Conservation (phyloP, 2,329 filamentous ascomycete species). For the Cladosporium sp. region DNA sequence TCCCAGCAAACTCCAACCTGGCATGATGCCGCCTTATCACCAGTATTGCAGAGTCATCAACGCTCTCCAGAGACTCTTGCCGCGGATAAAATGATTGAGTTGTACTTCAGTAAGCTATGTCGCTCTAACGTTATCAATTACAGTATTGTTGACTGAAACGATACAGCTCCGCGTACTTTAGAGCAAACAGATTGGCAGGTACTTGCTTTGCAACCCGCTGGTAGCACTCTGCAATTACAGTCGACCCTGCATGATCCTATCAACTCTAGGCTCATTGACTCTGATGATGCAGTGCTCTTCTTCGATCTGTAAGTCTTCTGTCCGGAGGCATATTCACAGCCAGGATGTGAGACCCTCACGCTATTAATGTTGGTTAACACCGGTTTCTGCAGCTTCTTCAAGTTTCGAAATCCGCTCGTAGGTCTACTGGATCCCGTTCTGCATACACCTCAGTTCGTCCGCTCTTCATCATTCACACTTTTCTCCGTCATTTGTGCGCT, state of each 20-base stretch:
- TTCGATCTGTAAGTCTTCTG: slow-evolving; percentile 5
- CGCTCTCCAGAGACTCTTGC: slow-evolving; percentile 3
- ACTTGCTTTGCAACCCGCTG: slow-evolving; percentile 6
- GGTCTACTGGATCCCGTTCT: slow-evolving; percentile 3
- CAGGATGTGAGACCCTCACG: too few relatives aligned
- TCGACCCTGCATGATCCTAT: slow-evolving; percentile 8
- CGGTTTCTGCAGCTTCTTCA: slow-evolving; percentile 11
- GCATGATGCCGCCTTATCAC: background rate
- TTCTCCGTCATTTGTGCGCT: slow-evolving; percentile 10
- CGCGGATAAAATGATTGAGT: slow-evolving; percentile 5
- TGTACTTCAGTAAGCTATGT: slow-evolving; percentile 4
- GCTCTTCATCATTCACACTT: slow-evolving; percentile 3
- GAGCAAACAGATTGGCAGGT: slow-evolving; percentile 11
- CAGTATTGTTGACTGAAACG: background rate
- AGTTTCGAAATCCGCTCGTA: slow-evolving; percentile 5
- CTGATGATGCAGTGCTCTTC: slow-evolving; percentile 5
- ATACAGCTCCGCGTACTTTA: background rate
- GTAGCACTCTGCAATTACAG: slow-evolving; percentile 8
- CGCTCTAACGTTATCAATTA: background rate
- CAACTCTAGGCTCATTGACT: slow-evolving; percentile 6
- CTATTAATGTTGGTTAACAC: too few relatives aligned
- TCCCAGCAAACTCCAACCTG: background rate
- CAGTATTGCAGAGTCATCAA: background rate
- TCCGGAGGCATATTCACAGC: background rate
- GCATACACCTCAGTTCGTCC: slow-evolving; percentile 7